A percentile compares a stretch with the other conserved stretches of the same genome.
Conservation (phyloP, 2,329 filamentous ascomycete genomes). For the Colletotrichum gloeosporioides region DNA sequence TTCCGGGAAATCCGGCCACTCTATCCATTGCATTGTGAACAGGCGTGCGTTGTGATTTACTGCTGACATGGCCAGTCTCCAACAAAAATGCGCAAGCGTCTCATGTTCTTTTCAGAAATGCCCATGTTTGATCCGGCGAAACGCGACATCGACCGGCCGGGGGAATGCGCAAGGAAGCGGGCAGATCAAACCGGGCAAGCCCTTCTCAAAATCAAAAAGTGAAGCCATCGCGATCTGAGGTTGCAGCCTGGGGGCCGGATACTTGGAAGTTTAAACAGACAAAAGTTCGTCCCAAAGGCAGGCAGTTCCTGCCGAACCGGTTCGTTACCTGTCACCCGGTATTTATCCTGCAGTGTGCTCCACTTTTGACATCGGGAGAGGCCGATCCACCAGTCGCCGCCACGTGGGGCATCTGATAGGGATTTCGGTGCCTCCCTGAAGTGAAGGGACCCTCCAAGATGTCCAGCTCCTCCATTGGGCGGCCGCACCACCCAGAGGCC, state of each 20-base stretch:
- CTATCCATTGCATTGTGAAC: background rate
- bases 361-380: constrained; percentile 6
- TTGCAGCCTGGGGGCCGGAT: background rate
- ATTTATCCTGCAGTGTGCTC: background rate
- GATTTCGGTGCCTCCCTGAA: background rate
- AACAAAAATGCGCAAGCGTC: too few species aligned
- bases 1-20: background rate
- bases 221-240: background rate
- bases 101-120: too few species aligned
- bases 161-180: too few species aligned
- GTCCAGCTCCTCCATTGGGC: background rate
- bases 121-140: background rate
- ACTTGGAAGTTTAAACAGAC: background rate
- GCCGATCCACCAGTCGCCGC: background rate
- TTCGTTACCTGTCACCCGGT: background rate
- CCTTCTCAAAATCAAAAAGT: background rate
- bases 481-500: background rate
- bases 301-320: background rate
- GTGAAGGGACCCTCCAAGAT: background rate
- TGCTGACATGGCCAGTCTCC: background rate
- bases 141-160: background rate
- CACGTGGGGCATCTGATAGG: constrained; percentile 10
- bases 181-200: background rate
- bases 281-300: background rate
- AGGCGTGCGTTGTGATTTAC: background rate